Base-by-base conservation (phyloP, 192 early-diverging fungal species). In the Rhizoclosmatium globosum region DNA sequence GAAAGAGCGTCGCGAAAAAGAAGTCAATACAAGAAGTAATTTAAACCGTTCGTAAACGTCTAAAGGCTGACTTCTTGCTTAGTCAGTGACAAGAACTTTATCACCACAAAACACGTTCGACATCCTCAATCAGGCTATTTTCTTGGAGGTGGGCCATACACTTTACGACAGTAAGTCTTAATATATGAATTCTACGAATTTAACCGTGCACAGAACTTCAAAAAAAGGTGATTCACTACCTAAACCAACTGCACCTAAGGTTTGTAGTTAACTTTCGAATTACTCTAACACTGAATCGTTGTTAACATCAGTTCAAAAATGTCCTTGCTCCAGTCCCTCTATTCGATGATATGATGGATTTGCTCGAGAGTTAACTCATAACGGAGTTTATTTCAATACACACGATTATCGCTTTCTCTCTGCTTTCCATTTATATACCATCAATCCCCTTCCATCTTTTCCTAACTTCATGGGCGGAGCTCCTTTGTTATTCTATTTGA, bases 401-500 rank as follows among this genome's bases (percentile, higher is more conserved):
- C 56, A 57, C 13, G 56, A 57, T 65, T 42, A 68, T 68, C 70
- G 70, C 82, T 96, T 96, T 65, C 97, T 87, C 64, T 93, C 93
- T 2, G 92, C 88, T 75, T 91, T 93, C 97, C 97, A 99, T 84
- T 97, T 98, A 88, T 96, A 97, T 47, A 95, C 85, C 13, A 94
- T 82, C 31, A 97, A 81, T 0, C 97, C 97, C 74, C 91, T 78
- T 67, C 81, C 84, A 79, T 98, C 96, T 19, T 80, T 88, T 64
- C 96, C 97, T 45, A 96, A 87, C 86, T 95, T 95, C 79, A 85
- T 89, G 81, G 87, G 91, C 45, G 86, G 74, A 38, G 96, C 96
- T 85, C 97, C 98, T 69, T 83, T 84, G 90, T 92, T 47, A 17
- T 53, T 53, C 50, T 53, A 53, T 53, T 13, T 53, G 17, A 53